Conservation (phyloP, 371 early-diverging fungal species). For the Mucor sp. region DNA sequence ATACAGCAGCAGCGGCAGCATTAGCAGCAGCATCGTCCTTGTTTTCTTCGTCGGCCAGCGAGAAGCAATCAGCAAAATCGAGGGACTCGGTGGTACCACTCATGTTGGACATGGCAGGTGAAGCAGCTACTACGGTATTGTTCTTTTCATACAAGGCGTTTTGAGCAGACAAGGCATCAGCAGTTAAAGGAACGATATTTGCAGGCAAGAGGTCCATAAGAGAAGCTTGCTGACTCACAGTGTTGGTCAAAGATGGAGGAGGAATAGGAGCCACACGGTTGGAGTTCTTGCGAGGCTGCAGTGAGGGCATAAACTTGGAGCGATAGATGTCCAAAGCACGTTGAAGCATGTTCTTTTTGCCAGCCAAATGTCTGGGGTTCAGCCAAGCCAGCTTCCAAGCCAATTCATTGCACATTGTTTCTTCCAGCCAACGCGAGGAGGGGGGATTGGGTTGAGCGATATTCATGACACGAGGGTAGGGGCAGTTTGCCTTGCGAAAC, state of each 20-base stretch:
- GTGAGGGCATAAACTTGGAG: conserved; percentile 44
- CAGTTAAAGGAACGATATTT: conserved; percentile 28
- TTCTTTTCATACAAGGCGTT: conserved; percentile 34
- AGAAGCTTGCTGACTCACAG: conserved; percentile 6
- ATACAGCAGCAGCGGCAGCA: conserved; percentile 20
- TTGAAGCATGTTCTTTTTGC: conserved; percentile 50
- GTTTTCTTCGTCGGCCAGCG: conserved; percentile 42
- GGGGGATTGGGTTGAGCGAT: conserved; percentile 21
- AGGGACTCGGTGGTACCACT: conserved; percentile 41
- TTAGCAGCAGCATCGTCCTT: conserved; percentile 3
- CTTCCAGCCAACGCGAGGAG: conserved; percentile 36
- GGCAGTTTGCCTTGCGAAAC: conserved; percentile 44
- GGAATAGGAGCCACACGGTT: conserved; percentile 29
- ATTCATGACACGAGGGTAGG: conserved; percentile 42
- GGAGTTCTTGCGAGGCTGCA: conserved; percentile 44
- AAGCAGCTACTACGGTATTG: background rate
- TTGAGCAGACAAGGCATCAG: conserved; percentile 36
- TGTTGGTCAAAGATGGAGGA: conserved; percentile 14
- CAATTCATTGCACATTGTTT: conserved; percentile 51
- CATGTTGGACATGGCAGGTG: conserved; percentile 25
- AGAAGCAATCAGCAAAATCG: conserved; percentile 54
- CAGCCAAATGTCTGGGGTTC: conserved; percentile 46
- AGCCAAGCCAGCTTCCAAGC: conserved; percentile 58
- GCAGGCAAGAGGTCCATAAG: conserved; percentile 3
- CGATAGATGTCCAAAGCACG: conserved; percentile 52